Evolutionary conservation across 2,329 filamentous ascomycete genomes (phyloP).

Genomic region (Hypoxylon sp.): DNA sequence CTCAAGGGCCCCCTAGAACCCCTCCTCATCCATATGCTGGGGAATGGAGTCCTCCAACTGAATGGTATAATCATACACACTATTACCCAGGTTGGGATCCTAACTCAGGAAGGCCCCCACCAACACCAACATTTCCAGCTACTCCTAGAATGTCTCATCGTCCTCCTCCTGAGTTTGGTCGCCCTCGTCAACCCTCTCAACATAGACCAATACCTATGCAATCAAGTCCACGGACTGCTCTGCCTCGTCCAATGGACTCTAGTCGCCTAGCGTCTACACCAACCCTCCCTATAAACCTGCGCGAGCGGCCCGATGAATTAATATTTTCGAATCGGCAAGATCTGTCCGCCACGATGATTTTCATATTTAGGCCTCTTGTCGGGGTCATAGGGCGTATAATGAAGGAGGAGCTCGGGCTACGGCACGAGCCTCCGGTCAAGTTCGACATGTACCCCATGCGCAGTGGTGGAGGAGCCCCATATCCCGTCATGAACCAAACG

Average conservation of each 20-base stretch:
- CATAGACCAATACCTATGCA: neutral
- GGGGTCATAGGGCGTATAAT: constrained; percentile 14
- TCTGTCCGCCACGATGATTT: neutral
- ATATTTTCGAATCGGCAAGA: constrained; percentile 15
- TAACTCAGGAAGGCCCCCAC: neutral
- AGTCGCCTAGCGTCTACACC: neutral
- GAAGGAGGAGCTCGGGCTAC: neutral
- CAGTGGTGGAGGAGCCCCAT: neutral
- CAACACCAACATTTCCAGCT: no score
- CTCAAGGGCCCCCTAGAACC: neutral
- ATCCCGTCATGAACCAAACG: no score
- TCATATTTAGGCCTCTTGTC: constrained; percentile 24
- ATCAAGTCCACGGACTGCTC: neutral
- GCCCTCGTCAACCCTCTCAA: neutral
- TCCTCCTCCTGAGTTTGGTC: no score
- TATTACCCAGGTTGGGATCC: neutral
- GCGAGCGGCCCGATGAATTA: constrained; percentile 1
- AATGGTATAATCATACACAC: neutral
- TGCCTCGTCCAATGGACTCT: neutral
- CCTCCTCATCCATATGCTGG: neutral
- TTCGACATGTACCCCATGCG: constrained; percentile 33
- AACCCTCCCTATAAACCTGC: neutral
- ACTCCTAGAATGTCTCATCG: neutral
- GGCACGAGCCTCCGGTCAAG: constrained; percentile 21
- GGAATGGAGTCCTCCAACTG: neutral